Evolutionary conservation across 495 filamentous ascomycete genomes (phyloP), one percentile per base, ranked within the genome.

Genomic region (Annulohypoxylon maeteangense): DNA sequence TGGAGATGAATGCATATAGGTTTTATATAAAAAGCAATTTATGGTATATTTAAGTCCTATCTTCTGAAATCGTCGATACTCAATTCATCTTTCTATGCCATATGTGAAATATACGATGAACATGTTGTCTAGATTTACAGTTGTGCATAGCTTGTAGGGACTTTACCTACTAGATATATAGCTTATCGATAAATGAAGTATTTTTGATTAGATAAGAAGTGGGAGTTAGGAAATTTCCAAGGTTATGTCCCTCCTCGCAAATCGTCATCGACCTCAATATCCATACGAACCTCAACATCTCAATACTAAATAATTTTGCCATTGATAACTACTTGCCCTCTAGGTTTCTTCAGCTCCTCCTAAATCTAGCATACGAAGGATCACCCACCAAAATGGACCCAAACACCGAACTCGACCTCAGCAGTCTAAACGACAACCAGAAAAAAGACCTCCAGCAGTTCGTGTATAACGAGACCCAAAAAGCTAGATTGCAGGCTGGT

Each of bases 401-500:
- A n/a, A n/a, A n/a, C n/a, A n/a, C 65, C 42, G 62, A 72, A 42
- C 80, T 80, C 66, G 91, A 94, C 75, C 78, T 93, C 74, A 86
- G 86, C 76, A 88, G 88, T 77, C 91, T 97, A 80, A 91, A 85
- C 70, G 89, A 93, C 10, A 87, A 85, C 69, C 94, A 97, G 82
- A 94, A 92, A 85, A 85, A 89, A 68, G 94, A 99, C 81, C 86
- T 99, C 51, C 90, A 92, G 75, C 88, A 91, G 74, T 90, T 94
- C 77, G 81, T 98, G 51, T 76, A 85, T 60, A 92, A 91, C 78
- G 94, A 97, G 83, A 83, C 84, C 65, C 91, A 97, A 82, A 95
- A 94, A 79, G 83, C 88, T 14, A 86, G 85, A 74, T 89, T 97
- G 68, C 94, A 97, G 80, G 80, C 88, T 65, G 88, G 94, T 97